A percentile compares a stretch with the other conserved stretches of the same genome.
phyloP scores from a whole-genome alignment of 208 protist genomes.

The Crithidia mellificae region DNA sequence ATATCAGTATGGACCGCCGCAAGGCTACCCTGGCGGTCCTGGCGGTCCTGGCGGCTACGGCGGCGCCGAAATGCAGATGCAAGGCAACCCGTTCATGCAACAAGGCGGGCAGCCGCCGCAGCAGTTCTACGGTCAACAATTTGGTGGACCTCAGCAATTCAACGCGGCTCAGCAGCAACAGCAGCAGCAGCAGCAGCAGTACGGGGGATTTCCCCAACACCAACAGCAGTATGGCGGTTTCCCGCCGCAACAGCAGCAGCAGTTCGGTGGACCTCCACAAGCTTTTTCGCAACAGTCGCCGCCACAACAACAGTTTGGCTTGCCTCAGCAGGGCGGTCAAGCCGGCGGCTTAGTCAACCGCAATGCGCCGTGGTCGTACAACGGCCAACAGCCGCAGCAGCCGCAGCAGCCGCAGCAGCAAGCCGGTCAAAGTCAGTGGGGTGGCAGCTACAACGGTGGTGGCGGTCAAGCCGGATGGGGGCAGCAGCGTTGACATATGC shows the following conservation, averaged over 20 bases:
- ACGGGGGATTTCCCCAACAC: neutral
- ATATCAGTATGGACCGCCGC: constrained; percentile 19
- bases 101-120: neutral
- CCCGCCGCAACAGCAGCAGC: constrained; percentile 6
- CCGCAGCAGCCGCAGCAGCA: neutral
- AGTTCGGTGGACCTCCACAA: too few species aligned
- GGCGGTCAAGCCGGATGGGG: neutral
- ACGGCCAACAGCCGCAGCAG: neutral
- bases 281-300: too few species aligned
- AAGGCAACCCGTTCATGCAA: neutral
- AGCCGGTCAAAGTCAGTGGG: neutral
- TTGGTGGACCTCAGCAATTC: constrained; percentile 6
- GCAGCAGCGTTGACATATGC: constrained; percentile 14
- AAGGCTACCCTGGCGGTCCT: constrained; percentile 9
- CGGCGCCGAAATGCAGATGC: neutral
- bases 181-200: constrained; percentile 17
- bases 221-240: too few species aligned
- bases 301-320: constrained; percentile 8
- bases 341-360: constrained; percentile 3
- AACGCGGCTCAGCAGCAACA: neutral
- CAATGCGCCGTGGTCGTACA: constrained; percentile 10
- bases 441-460: constrained; percentile 2
- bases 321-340: neutral
- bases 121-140: constrained; percentile 5
- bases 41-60: constrained; percentile 12